phyloP scores from a whole-genome alignment of 2,329 filamentous ascomycete species.

The Colletotrichum sp. region DNA sequence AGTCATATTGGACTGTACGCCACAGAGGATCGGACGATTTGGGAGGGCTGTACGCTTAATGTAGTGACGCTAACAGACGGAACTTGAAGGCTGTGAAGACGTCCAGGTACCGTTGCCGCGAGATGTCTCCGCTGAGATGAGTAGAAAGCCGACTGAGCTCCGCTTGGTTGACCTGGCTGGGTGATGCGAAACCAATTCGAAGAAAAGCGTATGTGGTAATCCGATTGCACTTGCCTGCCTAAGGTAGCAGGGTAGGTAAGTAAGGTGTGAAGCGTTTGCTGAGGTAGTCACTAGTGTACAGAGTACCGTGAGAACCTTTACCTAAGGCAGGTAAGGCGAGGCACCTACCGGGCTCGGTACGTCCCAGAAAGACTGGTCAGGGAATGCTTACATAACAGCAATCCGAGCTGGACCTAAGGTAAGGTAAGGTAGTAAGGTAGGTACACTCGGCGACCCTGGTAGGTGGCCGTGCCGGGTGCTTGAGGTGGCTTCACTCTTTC shows the following conservation, averaged over 20 bases:
- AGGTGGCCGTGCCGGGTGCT: no score
- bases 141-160: neutral
- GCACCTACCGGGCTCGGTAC: neutral
- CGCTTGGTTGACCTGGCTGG: neutral
- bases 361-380: neutral
- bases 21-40: neutral
- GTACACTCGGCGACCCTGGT: no score
- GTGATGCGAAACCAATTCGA: neutral
- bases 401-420: neutral
- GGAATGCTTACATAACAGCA: neutral
- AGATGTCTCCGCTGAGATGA: neutral
- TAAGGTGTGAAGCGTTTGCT: neutral
- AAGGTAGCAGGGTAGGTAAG: neutral
- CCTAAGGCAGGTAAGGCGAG: no score
- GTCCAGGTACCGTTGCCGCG: neutral
- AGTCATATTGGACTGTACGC: constrained; percentile 38
- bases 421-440: no score
- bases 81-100: neutral
- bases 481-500: neutral
- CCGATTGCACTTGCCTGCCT: neutral
- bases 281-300: neutral
- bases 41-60: neutral
- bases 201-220: neutral
- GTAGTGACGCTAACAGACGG: neutral
- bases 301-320: no score